These are phyloP conservation scores for Floccularia luteovirens DNA, from an alignment of 768 basidiomycete genomes.

Conservation along the genomic window DNA sequence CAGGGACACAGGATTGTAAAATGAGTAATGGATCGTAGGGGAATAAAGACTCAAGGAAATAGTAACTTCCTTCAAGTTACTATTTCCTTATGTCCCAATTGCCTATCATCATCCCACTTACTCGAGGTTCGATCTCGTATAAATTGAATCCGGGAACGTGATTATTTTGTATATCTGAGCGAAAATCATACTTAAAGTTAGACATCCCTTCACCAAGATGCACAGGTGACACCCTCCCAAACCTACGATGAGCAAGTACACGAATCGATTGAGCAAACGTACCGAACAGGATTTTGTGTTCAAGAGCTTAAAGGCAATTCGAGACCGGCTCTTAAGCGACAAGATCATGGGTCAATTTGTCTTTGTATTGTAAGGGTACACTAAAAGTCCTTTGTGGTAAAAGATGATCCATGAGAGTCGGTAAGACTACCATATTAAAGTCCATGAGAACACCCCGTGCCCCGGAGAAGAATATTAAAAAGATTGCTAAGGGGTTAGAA, in stretches of 20 bases:
- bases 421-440: constrained; percentile 18
- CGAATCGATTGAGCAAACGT: no score
- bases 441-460: constrained; percentile 28
- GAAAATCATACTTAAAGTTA: background rate
- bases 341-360: constrained; percentile 26
- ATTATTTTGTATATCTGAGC: background rate
- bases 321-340: constrained; percentile 8
- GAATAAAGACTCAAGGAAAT: no score
- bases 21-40: no score
- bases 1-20: no score
- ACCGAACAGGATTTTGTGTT: background rate
- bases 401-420: constrained; percentile 24
- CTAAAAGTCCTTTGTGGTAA: constrained; percentile 30
- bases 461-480: constrained; percentile 20
- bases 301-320: background rate
- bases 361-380: constrained; percentile 37
- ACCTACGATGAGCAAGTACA: no score
- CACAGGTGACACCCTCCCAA: background rate
- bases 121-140: no score
- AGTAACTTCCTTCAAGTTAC: no score
- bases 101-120: no score
- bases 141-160: background rate
- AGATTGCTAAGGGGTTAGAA: no score
- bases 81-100: no score
- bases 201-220: background rate